These are phyloP conservation scores for Yamadazyma diospyri DNA, from an alignment of 1,139 yeast genomes.

Conservation along the genomic window DNA sequence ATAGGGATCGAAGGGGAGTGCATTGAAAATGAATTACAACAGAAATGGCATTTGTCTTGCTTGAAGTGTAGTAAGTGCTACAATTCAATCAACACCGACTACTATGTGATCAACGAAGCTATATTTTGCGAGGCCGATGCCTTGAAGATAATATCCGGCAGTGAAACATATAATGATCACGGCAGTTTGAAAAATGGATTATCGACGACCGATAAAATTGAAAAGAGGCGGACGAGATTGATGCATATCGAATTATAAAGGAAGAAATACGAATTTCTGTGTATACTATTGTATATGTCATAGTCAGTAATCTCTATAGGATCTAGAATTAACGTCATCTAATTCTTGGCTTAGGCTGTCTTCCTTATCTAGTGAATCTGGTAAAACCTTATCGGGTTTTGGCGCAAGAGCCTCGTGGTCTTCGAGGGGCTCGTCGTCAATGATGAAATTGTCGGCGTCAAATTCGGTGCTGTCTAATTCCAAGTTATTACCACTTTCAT, in stretches of 20 bases:
- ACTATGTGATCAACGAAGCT: slow-evolving; percentile 48
- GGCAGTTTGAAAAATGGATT: slow-evolving; percentile 24
- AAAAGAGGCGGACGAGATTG: slow-evolving; percentile 43
- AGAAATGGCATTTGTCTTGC: slow-evolving; percentile 66
- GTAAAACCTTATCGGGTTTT: slow-evolving; percentile 4
- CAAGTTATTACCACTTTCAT: slow-evolving; percentile 18
- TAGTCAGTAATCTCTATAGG: slow-evolving; percentile 11
- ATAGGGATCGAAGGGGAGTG: slow-evolving; percentile 89
- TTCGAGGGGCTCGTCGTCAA: slow-evolving; percentile 26
- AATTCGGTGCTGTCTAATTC: slow-evolving; percentile 23
- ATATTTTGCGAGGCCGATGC: slow-evolving; percentile 52
- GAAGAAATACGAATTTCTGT: not conserved
- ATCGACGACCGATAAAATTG: slow-evolving; percentile 33
- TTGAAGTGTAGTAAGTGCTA: slow-evolving; percentile 56
- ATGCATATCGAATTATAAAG: slow-evolving; percentile 28
- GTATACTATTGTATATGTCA: not conserved
- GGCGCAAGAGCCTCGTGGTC: slow-evolving; percentile 2
- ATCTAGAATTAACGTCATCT: slow-evolving; percentile 6
- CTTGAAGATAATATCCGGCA: slow-evolving; percentile 21
- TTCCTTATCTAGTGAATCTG: not conserved
- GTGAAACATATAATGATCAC: slow-evolving; percentile 20
- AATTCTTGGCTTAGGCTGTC: slow-evolving; percentile 2
- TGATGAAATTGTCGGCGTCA: slow-evolving; percentile 24
- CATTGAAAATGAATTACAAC: slow-evolving; percentile 67
- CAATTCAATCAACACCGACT: slow-evolving; percentile 47